phyloP scores from a whole-genome alignment of 495 filamentous ascomycete genomes.

The Aspergillus sparsus region DNA sequence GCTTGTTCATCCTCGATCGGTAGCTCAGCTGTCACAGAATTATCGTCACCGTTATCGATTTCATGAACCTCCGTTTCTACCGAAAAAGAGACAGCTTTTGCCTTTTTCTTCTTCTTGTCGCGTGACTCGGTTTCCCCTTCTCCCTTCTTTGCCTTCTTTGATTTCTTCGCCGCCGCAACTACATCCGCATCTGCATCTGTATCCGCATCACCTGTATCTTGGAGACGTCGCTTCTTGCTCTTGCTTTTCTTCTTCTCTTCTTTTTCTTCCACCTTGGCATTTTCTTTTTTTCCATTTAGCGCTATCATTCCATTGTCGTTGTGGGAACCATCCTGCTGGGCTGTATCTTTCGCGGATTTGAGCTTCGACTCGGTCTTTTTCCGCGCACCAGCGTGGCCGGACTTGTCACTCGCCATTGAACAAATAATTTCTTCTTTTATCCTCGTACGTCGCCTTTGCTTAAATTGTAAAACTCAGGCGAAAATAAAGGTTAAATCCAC shows the following conservation, averaged over 20 bases:
- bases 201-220: slow-evolving; percentile 12
- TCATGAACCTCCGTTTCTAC: slow-evolving; percentile 65
- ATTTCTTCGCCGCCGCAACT: no score
- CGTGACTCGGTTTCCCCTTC: slow-evolving; percentile 4
- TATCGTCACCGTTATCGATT: slow-evolving; percentile 35
- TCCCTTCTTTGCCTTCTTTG: not conserved
- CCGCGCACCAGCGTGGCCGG: slow-evolving; percentile 65
- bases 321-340: slow-evolving; percentile 1
- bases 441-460: not conserved
- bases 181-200: not conserved
- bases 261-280: not conserved
- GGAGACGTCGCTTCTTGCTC: slow-evolving; percentile 20
- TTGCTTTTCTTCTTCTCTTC: slow-evolving; percentile 28
- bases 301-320: not conserved
- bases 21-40: slow-evolving; percentile 12
- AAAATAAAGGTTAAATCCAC: not conserved
- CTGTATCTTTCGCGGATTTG: slow-evolving; percentile 59
- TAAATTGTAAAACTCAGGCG: not conserved
- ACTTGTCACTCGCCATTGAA: slow-evolving; percentile 27
- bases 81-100: slow-evolving; percentile 78
- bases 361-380: slow-evolving; percentile 76
- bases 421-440: no score
- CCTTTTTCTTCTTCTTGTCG: slow-evolving; percentile 33
- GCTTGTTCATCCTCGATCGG: slow-evolving; percentile 25
- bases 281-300: slow-evolving; percentile 6